Percentiles rank a stretch among this genome's conserved stretches.
Conservation (phyloP, 306 rosid species). For the Psophocarpus tetragonolobus region DNA sequence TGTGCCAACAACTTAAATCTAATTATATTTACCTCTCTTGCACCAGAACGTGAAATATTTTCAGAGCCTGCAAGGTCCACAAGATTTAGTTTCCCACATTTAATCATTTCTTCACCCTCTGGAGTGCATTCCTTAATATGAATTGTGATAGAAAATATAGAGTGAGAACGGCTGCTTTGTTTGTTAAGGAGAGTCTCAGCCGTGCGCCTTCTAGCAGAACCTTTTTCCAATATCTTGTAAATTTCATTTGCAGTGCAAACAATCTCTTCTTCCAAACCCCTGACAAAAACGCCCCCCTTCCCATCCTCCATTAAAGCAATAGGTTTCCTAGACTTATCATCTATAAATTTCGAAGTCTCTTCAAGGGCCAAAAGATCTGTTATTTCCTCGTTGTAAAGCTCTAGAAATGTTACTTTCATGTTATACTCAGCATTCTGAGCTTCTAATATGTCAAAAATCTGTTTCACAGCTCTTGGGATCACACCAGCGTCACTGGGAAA, state of each 20-base stretch:
- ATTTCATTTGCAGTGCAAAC: constrained; percentile 98
- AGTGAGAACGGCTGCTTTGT: constrained; percentile 99
- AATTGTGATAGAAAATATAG: constrained; percentile 98
- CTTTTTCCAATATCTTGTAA: constrained; percentile 95
- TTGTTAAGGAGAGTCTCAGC: constrained; percentile 99
- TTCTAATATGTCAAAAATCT: constrained; percentile 93
- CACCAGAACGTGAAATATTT: constrained; percentile 99
- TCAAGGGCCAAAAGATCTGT: constrained; percentile 92
- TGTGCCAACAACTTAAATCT: constrained; percentile 27
- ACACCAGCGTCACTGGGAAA: constrained; percentile 99
- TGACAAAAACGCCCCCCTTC: constrained; percentile 94
- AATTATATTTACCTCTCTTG: constrained; percentile 78
- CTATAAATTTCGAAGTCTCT: constrained; percentile 80
- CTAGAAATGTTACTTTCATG: constrained; percentile 97
- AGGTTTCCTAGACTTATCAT: constrained; percentile 94
- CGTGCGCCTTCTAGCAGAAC: constrained; percentile 97
- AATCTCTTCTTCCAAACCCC: constrained; percentile 99
- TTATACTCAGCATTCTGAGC: constrained; percentile 95
- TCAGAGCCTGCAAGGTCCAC: constrained; percentile 99
- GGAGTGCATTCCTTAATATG: constrained; percentile 98
- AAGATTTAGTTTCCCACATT: constrained; percentile 97
- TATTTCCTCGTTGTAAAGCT: constrained; percentile 97
- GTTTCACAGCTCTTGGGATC: constrained; percentile 95
- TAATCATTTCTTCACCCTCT: constrained; percentile 99
- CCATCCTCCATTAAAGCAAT: constrained; percentile 99